Evolutionary conservation across 1,284 basidiomycete genomes (phyloP).

Genomic region (Ustilago loliicola): DNA sequence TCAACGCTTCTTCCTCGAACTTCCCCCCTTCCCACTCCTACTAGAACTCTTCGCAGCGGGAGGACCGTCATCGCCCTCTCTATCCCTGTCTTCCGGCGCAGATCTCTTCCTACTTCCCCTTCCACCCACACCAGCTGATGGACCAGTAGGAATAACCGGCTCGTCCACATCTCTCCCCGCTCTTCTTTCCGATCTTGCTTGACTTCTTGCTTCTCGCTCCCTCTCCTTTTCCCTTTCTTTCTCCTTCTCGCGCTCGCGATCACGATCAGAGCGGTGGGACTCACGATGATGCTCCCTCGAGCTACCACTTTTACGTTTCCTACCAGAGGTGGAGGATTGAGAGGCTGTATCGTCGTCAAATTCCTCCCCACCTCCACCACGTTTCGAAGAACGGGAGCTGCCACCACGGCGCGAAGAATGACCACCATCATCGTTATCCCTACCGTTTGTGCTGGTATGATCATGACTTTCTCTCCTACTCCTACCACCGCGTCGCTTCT

Average conservation of each 20-base stretch:
- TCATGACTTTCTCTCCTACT: constrained; percentile 22
- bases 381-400: constrained; percentile 19
- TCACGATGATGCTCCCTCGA: constrained; percentile 31
- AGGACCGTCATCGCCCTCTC: constrained; percentile 13
- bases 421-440: constrained; percentile 7
- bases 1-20: constrained; percentile 33
- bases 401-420: constrained; percentile 14
- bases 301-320: constrained; percentile 8
- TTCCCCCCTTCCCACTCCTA: constrained; percentile 5
- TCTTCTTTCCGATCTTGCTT: constrained; percentile 41
- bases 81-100: constrained; percentile 45
- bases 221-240: constrained; percentile 36
- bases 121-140: constrained; percentile 11
- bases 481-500: constrained; percentile 18
- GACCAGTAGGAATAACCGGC: constrained; percentile 16
- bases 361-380: constrained; percentile 16
- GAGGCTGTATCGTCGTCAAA: constrained; percentile 43
- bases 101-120: constrained; percentile 33
- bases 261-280: constrained; percentile 10
- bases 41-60: neutral
- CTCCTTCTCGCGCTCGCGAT: constrained; percentile 34
- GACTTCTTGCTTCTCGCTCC: constrained; percentile 39
- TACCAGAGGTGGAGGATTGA: constrained; percentile 28
- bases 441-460: constrained; percentile 9
- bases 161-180: constrained; percentile 46